These are phyloP conservation scores for Viola odorata DNA, from an alignment of 345 rosid genomes.

Conservation along the genomic window DNA sequence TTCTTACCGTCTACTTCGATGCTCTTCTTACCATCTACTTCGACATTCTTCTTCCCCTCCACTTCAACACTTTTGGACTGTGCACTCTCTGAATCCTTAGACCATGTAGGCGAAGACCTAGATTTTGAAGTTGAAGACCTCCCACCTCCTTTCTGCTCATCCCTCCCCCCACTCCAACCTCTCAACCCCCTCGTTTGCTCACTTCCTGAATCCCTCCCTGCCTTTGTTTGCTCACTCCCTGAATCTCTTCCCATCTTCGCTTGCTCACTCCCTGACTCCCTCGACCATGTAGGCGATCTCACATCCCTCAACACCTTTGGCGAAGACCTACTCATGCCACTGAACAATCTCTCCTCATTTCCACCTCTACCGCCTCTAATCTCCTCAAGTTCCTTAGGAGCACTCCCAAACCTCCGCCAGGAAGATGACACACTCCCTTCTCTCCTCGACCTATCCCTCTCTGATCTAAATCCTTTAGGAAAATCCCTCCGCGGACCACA, in stretches of 20 bases:
- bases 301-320: slow-evolving; percentile 38
- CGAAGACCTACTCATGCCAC: slow-evolving; percentile 21
- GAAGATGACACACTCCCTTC: slow-evolving; percentile 61
- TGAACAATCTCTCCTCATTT: slow-evolving; percentile 18
- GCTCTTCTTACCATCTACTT: slow-evolving; percentile 2
- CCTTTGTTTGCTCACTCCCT: slow-evolving; percentile 29
- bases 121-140: slow-evolving; percentile 44
- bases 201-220: slow-evolving; percentile 33
- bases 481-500: slow-evolving; percentile 67
- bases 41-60: slow-evolving; percentile 22
- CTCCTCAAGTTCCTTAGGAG: slow-evolving; percentile 33
- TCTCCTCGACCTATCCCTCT: slow-evolving; percentile 67
- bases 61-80: slow-evolving; percentile 30
- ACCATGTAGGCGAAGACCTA: slow-evolving; percentile 68
- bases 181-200: slow-evolving; percentile 22
- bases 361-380: slow-evolving; percentile 21
- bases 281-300: slow-evolving; percentile 52
- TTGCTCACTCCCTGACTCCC: slow-evolving; percentile 41
- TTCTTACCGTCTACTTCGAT: not conserved
- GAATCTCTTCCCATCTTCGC: slow-evolving; percentile 33
- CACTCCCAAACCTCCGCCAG: slow-evolving; percentile 68
- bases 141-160: slow-evolving; percentile 24
- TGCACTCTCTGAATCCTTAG: slow-evolving; percentile 86
- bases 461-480: slow-evolving; percentile 79
- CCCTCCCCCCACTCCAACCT: slow-evolving; percentile 20